Percentiles rank a stretch among this genome's conserved stretches.
These are phyloP conservation scores for Penicillium polonicum DNA, from an alignment of 2,329 filamentous ascomycete genomes.

Conservation along the genomic window DNA sequence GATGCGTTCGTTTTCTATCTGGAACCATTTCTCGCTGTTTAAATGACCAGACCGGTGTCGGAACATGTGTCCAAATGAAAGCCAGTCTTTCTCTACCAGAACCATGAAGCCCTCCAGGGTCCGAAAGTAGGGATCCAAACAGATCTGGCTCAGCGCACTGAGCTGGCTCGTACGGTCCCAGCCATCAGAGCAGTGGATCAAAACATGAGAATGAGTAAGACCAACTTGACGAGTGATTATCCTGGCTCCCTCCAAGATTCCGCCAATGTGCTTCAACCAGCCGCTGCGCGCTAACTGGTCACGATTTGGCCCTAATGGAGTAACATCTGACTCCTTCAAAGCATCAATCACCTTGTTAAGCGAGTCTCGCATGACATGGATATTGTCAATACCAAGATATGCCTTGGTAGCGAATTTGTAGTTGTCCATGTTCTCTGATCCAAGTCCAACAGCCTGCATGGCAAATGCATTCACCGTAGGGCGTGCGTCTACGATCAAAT, in stretches of 20 bases:
- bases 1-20: constrained; percentile 75
- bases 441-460: constrained; percentile 89
- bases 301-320: constrained; percentile 74
- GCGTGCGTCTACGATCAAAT: constrained; percentile 92
- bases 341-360: constrained; percentile 84
- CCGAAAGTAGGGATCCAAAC: constrained; percentile 92
- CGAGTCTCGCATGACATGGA: constrained; percentile 95
- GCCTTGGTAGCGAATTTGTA: constrained; percentile 90
- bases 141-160: constrained; percentile 85
- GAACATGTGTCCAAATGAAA: constrained; percentile 98
- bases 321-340: constrained; percentile 88
- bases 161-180: constrained; percentile 98
- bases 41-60: constrained; percentile 84
- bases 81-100: constrained; percentile 93
- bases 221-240: constrained; percentile 86
- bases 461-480: constrained; percentile 92
- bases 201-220: constrained; percentile 86
- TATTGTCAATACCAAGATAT: constrained; percentile 95
- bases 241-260: constrained; percentile 78
- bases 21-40: constrained; percentile 92
- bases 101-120: constrained; percentile 94
- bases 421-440: constrained; percentile 96
- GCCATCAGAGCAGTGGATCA: constrained; percentile 97
- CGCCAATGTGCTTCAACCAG: constrained; percentile 87
- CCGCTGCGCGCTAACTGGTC: constrained; percentile 79